A percentile compares a stretch with the other conserved stretches of the same genome.
Evolutionary conservation across 1,284 basidiomycete species (phyloP).

Genomic region (Taiwanofungus camphoratus): DNA sequence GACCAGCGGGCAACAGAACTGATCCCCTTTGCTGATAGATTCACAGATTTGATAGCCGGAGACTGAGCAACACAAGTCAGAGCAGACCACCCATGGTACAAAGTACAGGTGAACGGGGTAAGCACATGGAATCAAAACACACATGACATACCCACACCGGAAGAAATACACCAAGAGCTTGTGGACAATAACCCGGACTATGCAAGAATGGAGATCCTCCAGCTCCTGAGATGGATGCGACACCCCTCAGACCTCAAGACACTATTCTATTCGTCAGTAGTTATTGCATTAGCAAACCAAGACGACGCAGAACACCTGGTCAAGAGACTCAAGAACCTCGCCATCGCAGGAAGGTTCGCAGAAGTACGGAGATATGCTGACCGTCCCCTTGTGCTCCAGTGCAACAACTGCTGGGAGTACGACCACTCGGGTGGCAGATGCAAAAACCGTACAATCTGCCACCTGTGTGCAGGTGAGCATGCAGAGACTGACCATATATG

Average conservation of each 20-base stretch:
- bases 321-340: background rate
- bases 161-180: slow-evolving; percentile 2
- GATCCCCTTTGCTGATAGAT: background rate
- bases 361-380: slow-evolving; percentile 1
- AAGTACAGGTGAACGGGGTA: slow-evolving; percentile 2
- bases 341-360: background rate
- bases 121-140: background rate
- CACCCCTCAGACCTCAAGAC: background rate
- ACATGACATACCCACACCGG: background rate
- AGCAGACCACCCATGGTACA: slow-evolving; percentile 2
- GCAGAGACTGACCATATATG: background rate
- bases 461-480: background rate
- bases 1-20: background rate
- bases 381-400: slow-evolving; percentile 2
- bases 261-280: slow-evolving; percentile 1
- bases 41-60: background rate
- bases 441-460: background rate
- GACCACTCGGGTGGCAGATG: background rate
- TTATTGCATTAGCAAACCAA: slow-evolving; percentile 1
- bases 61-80: background rate
- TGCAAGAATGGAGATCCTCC: background rate
- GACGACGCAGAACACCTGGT: background rate
- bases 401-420: slow-evolving; percentile 2
- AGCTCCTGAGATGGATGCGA: slow-evolving; percentile 2
- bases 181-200: slow-evolving; percentile 2